phyloP scores from a whole-genome alignment of 202 grass and related monocot species.

The Zoysia matrella region DNA sequence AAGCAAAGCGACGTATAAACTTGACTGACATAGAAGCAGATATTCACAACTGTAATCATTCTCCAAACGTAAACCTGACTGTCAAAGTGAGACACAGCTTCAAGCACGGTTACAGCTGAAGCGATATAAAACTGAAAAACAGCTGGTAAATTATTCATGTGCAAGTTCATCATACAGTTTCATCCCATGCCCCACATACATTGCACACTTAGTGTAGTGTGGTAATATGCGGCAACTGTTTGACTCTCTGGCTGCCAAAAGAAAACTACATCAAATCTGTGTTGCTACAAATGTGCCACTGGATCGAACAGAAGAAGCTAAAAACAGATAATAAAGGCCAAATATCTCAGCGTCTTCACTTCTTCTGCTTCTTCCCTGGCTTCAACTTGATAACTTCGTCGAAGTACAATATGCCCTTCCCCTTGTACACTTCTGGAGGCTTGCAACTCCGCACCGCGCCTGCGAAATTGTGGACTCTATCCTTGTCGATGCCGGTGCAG shows the following conservation, averaged over 20 bases:
- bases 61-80: not conserved
- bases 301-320: not conserved
- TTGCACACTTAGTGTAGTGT: not conserved
- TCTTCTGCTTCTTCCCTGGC: constrained; percentile 69
- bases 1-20: too few relatives aligned
- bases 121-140: not conserved
- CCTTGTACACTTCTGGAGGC: too few relatives aligned
- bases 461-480: too few relatives aligned
- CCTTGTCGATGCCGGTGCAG: too few relatives aligned
- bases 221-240: not conserved
- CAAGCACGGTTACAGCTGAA: not conserved
- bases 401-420: constrained; percentile 42
- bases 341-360: constrained; percentile 22
- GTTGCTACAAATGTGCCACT: not conserved
- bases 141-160: not conserved
- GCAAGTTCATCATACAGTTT: not conserved
- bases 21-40: too few relatives aligned
- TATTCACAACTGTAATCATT: not conserved
- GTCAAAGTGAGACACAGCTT: not conserved
- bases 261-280: not conserved
- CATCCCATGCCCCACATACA: not conserved
- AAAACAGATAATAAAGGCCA: constrained; percentile 1
- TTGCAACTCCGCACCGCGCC: too few relatives aligned
- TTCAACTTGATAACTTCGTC: constrained; percentile 75
- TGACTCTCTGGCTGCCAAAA: not conserved